A percentile compares a stretch with the other conserved stretches of the same genome.
Evolutionary conservation across 192 early-diverging fungal genomes (phyloP).

Genomic region (Diversispora eburnea): DNA sequence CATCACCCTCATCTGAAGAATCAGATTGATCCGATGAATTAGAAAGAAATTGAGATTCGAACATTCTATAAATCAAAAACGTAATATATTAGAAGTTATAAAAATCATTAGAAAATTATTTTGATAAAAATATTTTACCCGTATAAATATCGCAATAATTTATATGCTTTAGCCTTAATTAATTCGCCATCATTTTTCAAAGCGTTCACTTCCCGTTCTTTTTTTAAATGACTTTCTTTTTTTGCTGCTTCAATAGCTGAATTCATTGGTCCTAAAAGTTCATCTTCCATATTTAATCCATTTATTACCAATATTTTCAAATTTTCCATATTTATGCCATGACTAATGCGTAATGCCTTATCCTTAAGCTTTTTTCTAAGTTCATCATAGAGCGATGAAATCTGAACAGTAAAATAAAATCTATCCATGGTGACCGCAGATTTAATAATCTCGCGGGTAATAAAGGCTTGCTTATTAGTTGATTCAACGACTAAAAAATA

Average conservation of each 20-base stretch:
- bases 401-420: background rate
- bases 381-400: background rate
- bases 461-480: slow-evolving; percentile 7
- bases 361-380: background rate
- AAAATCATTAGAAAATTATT: background rate
- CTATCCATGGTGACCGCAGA: background rate
- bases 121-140: background rate
- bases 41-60: background rate
- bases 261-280: background rate
- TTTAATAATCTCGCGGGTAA: slow-evolving; percentile 5
- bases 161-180: background rate
- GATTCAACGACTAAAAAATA: slow-evolving; percentile 21
- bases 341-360: background rate
- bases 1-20: too few species aligned
- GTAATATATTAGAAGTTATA: too few species aligned
- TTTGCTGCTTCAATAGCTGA: background rate
- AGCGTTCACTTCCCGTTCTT: background rate
- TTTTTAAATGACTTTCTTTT: background rate
- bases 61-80: background rate
- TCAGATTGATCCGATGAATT: too few species aligned
- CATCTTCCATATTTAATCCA: background rate
- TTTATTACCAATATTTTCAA: slow-evolving; percentile 4
- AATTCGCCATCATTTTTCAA: background rate
- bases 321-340: slow-evolving; percentile 5
- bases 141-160: background rate